Conservation (phyloP, 116 monocot genomes). For the Trichopus zeylanicus region DNA sequence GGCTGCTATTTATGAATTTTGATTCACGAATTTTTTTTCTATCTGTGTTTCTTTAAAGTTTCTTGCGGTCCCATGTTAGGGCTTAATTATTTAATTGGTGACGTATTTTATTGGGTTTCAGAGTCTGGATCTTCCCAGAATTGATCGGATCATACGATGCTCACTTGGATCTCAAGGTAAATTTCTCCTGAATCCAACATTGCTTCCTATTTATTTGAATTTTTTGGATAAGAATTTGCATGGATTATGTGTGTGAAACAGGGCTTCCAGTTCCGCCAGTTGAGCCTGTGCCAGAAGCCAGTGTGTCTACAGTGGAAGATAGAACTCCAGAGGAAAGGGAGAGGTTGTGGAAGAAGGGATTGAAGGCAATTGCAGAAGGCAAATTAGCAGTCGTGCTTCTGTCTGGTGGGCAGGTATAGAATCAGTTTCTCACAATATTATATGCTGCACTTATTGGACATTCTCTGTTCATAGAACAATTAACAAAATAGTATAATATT, state of each 20-base stretch:
- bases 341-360: slow-evolving; percentile 85
- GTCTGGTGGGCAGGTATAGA: slow-evolving; percentile 82
- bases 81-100: not conserved
- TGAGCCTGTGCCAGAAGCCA: slow-evolving; percentile 79
- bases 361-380: slow-evolving; percentile 93
- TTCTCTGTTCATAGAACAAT: too few species aligned
- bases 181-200: not conserved
- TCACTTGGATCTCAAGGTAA: slow-evolving; percentile 87
- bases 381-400: slow-evolving; percentile 91
- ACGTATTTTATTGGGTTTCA: slow-evolving; percentile 7
- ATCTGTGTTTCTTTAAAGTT: not conserved
- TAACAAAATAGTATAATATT: too few species aligned
- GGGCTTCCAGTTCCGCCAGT: slow-evolving; percentile 40
- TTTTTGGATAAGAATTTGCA: not conserved
- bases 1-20: too few species aligned
- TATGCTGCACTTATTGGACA: too few species aligned
- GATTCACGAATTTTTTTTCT: too few species aligned
- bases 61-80: not conserved
- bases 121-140: slow-evolving; percentile 79
- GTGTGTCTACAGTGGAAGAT: slow-evolving; percentile 64
- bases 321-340: slow-evolving; percentile 57
- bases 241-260: slow-evolving; percentile 6
- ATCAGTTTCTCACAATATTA: not conserved
- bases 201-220: not conserved
- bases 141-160: slow-evolving; percentile 79